These are phyloP conservation scores for Quercus cerris DNA, from an alignment of 306 rosid species.

Conservation along the genomic window DNA sequence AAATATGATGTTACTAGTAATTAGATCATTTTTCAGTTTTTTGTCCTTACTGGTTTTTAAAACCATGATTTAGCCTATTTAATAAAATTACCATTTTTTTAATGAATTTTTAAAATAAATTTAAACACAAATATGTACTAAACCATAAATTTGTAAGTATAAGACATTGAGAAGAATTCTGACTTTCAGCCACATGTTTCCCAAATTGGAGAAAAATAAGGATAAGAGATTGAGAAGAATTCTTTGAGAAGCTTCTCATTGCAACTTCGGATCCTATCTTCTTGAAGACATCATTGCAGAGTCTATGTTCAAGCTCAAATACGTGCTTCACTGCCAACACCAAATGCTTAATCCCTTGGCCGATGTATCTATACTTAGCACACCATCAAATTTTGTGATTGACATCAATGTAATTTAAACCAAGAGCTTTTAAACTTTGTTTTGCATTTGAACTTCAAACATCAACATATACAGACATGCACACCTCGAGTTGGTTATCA, in stretches of 20 bases:
- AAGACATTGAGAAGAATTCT: conserved; percentile 7
- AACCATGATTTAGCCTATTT: no score
- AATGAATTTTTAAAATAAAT: no score
- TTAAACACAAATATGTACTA: no score
- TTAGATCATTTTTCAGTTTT: no score
- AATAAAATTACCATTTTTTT: no score
- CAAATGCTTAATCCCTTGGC: conserved; percentile 62
- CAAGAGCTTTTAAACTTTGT: conserved; percentile 51
- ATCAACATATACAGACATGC: conserved; percentile 46
- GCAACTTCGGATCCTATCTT: conserved; percentile 38
- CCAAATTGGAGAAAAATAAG: conserved; percentile 67
- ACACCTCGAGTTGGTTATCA: conserved; percentile 42
- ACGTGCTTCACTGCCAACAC: conserved; percentile 52
- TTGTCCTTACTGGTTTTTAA: no score
- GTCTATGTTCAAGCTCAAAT: conserved; percentile 29
- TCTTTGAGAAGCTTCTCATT: conserved; percentile 45
- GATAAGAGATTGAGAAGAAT: conserved; percentile 54
- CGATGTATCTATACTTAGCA: conserved; percentile 38
- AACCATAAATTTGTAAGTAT: no score
- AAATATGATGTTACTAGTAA: no score
- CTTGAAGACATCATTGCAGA: conserved; percentile 48
- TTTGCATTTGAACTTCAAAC: conserved; percentile 49
- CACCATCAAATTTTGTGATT: conserved; percentile 28
- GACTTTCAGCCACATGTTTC: conserved; percentile 42
- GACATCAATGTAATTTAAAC: conserved; percentile 56